Evolutionary conservation across 1,139 yeast genomes (phyloP), one percentile per base, ranked within the genome.

Genomic region (Waltiozyma sp.): DNA sequence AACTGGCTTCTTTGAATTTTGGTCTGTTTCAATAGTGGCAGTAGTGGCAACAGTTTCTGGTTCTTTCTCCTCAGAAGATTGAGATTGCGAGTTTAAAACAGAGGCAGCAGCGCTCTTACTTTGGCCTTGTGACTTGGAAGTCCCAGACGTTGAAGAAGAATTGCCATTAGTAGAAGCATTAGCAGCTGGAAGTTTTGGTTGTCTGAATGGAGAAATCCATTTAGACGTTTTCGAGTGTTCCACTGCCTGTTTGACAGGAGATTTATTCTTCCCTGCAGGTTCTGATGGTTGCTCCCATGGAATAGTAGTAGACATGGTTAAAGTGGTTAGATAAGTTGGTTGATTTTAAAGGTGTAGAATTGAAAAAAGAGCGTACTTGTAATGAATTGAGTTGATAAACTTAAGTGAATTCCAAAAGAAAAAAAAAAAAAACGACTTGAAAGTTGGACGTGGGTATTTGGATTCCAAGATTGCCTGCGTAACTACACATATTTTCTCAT

Each of bases 121-220:
- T 26, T 26, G n/a, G 31, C 4, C 34, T 31, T 31, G 18, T 8
- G 34, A 7, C 7, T 31, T 31, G 16, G 16, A 14, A n/a, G 34
- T 14, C 7, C 8, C 8, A 21, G 23, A 21, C 4, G 8, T 8
- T 21, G 23, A 21, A 8, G 23, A 21, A 8, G 23, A 21, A 21
- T 21, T 8, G 4, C 23, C 23, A 21, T 21, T 21, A 21, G 8
- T 8, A 21, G 23, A 7, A n/a, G 4, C 5, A 9, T 28, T 28
- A 9, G 11, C n/a, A 26, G 28, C 6, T 11, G 13, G 34, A 33
- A 38, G 38, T 18, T 19, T 38, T n/a, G 37, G 50, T 28, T 59
- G 55, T 57, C 77, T 67, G 48, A 73, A 73, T n/a, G 77, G 77
- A 5, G 77, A 71, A 18, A 69, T 68, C 77, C 77, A 73, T 10